Percentiles rank a stretch among this genome's conserved stretches.
These are phyloP conservation scores for Lenwebbia sp. DNA, from an alignment of 345 rosid genomes.

Conservation along the genomic window DNA sequence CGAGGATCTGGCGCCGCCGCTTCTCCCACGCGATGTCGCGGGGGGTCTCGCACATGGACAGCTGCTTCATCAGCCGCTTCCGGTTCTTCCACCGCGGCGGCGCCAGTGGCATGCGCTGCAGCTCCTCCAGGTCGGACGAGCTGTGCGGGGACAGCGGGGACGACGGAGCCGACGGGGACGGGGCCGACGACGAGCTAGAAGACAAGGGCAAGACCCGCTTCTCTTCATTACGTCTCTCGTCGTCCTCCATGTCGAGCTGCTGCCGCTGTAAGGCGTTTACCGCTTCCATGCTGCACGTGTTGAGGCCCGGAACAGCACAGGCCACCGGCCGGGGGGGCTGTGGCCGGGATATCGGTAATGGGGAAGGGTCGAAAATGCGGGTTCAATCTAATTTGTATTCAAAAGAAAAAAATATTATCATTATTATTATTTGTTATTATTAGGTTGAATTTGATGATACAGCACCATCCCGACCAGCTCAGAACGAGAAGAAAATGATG, in stretches of 20 bases:
- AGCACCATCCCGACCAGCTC: not conserved
- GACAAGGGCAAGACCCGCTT: not conserved
- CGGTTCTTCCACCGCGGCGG: slow-evolving; percentile 13
- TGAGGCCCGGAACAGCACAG: not conserved
- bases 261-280: not conserved
- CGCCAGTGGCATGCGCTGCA: slow-evolving; percentile 20
- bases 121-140: slow-evolving; percentile 14
- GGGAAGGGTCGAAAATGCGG: not conserved
- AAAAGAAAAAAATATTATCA: not conserved
- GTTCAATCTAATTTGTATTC: not conserved
- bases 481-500: not conserved
- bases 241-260: not conserved
- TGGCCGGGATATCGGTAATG: not conserved
- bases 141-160: not conserved
- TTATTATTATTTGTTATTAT: not conserved
- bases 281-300: not conserved
- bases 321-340: not conserved
- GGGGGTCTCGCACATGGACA: slow-evolving; percentile 35
- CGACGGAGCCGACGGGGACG: not conserved
- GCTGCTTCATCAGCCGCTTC: slow-evolving; percentile 31
- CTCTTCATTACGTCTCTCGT: not conserved
- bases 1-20: slow-evolving; percentile 20
- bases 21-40: slow-evolving; percentile 41
- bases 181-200: not conserved
- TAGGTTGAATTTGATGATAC: not conserved